Evolutionary conservation across 768 basidiomycete genomes (phyloP).

Genomic region (Podaxis carcinomalis): DNA sequence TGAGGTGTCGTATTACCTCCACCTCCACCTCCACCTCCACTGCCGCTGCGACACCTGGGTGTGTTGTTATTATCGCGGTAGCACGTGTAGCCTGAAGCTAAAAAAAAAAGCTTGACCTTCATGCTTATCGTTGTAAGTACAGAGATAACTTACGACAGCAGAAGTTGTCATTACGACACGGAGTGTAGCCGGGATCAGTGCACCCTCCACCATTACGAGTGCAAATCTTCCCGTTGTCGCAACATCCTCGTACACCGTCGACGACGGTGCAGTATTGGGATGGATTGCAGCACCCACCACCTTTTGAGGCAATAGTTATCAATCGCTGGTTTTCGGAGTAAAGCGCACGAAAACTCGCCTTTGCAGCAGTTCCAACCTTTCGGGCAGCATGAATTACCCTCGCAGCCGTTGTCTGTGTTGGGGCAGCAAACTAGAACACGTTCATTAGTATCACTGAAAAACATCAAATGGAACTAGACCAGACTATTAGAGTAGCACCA

Average conservation of each 20-base stretch:
- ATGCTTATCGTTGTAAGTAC: not conserved
- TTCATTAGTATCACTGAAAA: not conserved
- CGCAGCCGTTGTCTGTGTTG: not conserved
- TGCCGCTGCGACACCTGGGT: not conserved
- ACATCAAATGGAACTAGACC: not conserved
- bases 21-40: not conserved
- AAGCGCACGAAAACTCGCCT: not conserved
- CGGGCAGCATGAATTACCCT: not conserved
- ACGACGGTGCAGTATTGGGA: not conserved
- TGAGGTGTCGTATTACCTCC: not conserved
- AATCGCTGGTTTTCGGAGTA: not conserved
- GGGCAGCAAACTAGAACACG: not conserved
- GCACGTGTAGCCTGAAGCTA: not conserved
- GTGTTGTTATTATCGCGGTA: not conserved
- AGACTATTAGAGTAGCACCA: conserved; percentile 5
- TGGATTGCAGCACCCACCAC: conserved; percentile 2
- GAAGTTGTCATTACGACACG: not conserved
- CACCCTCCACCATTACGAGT: not conserved
- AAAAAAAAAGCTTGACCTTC: not conserved
- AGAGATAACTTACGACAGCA: not conserved
- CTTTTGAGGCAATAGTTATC: not conserved
- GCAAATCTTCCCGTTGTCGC: conserved; percentile 1
- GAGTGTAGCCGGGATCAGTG: not conserved
- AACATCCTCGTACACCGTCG: not conserved
- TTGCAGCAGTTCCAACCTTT: conserved; percentile 1